Base-by-base conservation (phyloP, 2,329 filamentous ascomycete species). In the Xylariaceae sp. region DNA sequence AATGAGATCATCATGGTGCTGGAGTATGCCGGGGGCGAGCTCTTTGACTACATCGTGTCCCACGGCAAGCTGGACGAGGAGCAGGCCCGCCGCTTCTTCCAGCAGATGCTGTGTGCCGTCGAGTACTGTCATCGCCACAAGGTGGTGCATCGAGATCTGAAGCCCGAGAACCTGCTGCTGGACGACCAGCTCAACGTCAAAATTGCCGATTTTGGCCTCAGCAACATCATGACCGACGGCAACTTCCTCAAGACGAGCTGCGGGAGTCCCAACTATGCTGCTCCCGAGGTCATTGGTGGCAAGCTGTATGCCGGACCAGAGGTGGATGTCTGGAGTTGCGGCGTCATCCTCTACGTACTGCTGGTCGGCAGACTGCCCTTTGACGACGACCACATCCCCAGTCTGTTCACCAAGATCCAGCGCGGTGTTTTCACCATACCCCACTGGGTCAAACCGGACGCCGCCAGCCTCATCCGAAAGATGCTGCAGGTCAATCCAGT, bases 181-280 rank as follows among this genome's bases (percentile, higher is more conserved):
- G 92, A 98, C 62, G 86, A 93, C 45, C 82, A 93, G 39, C 81
- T 94, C 55, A 95, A 98, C 52, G 90, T 98, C 63, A 98, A 98
- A 68, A 98, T 98, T 64, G 92, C 92, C 51, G 92, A 98, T 63
- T 98, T 98, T 49, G 92, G 92, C 37, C 70, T 98, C 37, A 96
- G 90, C 67, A 98, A 98, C 58, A 98, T 98, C 64, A 98, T 98
- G 92, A 96, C 92, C 0, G 92, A 98, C 57, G 92, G 92, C 17
- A 98, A 98, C 58, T 98, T 98, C 57, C 75, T 98, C 52, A 96
- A 95, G 66, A 98, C 92, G 1, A 96, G 89, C 57, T 98, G 92
- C 53, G 92, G 92, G 33, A 96, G 90, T 55, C 92, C 92, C 26
- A 98, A 98, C 61, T 98, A 98, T 59, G 92, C 92, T 10, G 92